These are phyloP conservation scores for Suillus bovinus DNA, from an alignment of 768 basidiomycete genomes.

Conservation along the genomic window DNA sequence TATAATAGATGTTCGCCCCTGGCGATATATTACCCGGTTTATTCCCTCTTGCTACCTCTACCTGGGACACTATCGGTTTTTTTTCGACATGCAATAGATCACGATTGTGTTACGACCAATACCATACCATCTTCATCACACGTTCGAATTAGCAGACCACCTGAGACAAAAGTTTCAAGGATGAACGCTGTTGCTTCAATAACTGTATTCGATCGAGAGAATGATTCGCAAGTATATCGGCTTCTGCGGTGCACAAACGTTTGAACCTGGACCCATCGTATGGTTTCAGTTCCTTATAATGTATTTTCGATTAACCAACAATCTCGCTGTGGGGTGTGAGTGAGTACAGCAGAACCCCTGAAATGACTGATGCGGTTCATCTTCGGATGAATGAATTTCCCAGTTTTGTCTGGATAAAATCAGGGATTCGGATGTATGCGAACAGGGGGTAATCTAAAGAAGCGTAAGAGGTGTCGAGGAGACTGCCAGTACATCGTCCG, in stretches of 20 bases:
- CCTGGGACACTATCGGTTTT: not conserved
- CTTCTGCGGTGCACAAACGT: not conserved
- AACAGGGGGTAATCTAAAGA: too few relatives aligned
- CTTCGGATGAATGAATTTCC: too few relatives aligned
- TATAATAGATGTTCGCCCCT: slow-evolving; percentile 11
- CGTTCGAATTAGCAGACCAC: not conserved
- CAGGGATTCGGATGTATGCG: too few relatives aligned
- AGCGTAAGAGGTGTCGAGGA: too few relatives aligned
- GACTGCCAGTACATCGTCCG: too few relatives aligned
- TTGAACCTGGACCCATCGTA: too few relatives aligned
- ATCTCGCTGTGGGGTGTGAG: not conserved
- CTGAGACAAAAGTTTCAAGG: not conserved
- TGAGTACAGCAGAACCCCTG: too few relatives aligned
- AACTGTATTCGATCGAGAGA: not conserved
- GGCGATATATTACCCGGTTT: slow-evolving; percentile 6
- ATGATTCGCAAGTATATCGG: not conserved
- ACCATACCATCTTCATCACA: not conserved
- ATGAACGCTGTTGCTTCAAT: not conserved
- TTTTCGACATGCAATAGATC: slow-evolving; percentile 8
- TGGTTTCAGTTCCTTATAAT: not conserved
- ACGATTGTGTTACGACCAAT: slow-evolving; percentile 1
- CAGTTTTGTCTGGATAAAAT: too few relatives aligned
- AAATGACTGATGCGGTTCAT: too few relatives aligned
- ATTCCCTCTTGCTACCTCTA: slow-evolving; percentile 6
- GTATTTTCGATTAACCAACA: not conserved